Percentiles rank a stretch among this genome's conserved stretches.
phyloP scores from a whole-genome alignment of 1,139 yeast species.

The Arxiozyma heterogenica region DNA sequence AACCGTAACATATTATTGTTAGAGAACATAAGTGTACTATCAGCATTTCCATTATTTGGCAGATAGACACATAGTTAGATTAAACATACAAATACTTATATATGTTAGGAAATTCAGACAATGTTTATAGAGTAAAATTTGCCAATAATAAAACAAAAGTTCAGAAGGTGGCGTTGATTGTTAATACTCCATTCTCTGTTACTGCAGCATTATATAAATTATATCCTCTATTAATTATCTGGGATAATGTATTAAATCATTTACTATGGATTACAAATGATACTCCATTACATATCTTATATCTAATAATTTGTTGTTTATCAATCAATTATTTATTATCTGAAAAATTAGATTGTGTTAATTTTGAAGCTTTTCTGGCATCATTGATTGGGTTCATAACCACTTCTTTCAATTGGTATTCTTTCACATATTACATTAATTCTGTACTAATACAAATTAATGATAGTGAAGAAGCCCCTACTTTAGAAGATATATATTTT shows the following conservation, averaged over 20 bases:
- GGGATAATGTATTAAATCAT: constrained; percentile 18
- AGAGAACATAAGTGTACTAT: not conserved
- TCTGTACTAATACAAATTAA: constrained; percentile 17
- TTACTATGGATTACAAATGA: constrained; percentile 24
- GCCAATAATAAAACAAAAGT: constrained; percentile 14
- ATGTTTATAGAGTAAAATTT: constrained; percentile 17
- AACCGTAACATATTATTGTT: not conserved
- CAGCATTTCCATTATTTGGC: not conserved
- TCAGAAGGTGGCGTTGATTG: constrained; percentile 20
- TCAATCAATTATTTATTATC: constrained; percentile 6
- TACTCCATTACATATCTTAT: constrained; percentile 16
- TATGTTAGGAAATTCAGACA: not conserved
- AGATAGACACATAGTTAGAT: not conserved
- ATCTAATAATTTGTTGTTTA: constrained; percentile 11
- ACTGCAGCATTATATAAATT: constrained; percentile 11
- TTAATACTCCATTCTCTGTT: constrained; percentile 9
- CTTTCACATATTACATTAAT: constrained; percentile 17
- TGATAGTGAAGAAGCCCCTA: constrained; percentile 25
- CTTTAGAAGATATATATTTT: constrained; percentile 28
- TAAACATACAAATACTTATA: not conserved
- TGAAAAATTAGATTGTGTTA: constrained; percentile 2
- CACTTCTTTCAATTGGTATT: constrained; percentile 10
- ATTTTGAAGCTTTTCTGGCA: not conserved
- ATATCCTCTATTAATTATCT: constrained; percentile 18
- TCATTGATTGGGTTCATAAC: constrained; percentile 20